These are phyloP conservation scores for Voacanga thouarsii DNA, from an alignment of 257 asterid genomes.

Conservation along the genomic window DNA sequence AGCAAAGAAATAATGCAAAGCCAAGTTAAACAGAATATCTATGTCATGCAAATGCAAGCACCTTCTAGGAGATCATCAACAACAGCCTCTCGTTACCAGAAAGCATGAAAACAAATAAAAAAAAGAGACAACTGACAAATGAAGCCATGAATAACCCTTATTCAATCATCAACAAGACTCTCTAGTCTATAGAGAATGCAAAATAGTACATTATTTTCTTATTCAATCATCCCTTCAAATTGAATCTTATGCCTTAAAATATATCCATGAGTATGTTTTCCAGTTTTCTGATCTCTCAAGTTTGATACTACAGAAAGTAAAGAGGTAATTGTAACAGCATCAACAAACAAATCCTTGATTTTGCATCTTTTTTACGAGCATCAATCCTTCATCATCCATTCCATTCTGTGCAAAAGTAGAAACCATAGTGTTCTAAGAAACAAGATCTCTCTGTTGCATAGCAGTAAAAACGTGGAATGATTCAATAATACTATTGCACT, in stretches of 20 bases:
- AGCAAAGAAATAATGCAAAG: neutral
- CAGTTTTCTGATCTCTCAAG: slow-evolving; percentile 49
- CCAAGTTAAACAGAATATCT: neutral
- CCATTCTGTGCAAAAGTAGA: slow-evolving; percentile 65
- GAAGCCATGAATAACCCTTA: neutral
- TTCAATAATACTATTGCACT: slow-evolving; percentile 44
- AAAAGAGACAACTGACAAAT: neutral
- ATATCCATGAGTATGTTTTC: slow-evolving; percentile 71
- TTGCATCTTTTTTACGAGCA: slow-evolving; percentile 74
- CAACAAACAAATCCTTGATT: slow-evolving; percentile 46
- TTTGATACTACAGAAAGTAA: slow-evolving; percentile 75
- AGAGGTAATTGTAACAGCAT: slow-evolving; percentile 61
- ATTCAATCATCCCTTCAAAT: slow-evolving; percentile 65
- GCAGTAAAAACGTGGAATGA: slow-evolving; percentile 52
- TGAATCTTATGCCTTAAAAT: slow-evolving; percentile 52
- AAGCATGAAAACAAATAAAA: neutral
- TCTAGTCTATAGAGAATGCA: no score
- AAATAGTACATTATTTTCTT: slow-evolving; percentile 11
- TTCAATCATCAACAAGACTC: neutral
- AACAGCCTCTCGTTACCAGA: neutral
- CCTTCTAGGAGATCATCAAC: neutral
- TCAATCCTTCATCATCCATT: slow-evolving; percentile 59
- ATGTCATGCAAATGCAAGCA: neutral
- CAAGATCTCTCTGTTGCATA: slow-evolving; percentile 64
- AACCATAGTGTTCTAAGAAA: slow-evolving; percentile 81